Conservation (phyloP, 495 filamentous ascomycete species). For the Aspergillus coremiiformis region DNA sequence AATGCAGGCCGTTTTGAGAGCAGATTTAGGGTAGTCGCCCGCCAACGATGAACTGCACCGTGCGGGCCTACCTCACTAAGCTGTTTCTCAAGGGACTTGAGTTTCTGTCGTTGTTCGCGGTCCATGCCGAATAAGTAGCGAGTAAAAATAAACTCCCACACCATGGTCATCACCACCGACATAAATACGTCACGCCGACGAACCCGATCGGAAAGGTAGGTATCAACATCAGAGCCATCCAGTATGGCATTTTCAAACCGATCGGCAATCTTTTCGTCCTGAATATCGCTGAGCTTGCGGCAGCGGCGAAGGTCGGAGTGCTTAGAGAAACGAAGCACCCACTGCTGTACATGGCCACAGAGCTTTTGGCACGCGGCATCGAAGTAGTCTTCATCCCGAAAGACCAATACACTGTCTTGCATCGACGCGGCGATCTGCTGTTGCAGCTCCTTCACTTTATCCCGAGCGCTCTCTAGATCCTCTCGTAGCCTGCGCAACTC, state of each 20-base stretch:
- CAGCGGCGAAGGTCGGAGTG: constrained; percentile 85
- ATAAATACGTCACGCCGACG: constrained; percentile 88
- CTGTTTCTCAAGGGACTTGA: constrained; percentile 86
- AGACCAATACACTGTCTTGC: constrained; percentile 65
- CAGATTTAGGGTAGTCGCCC: constrained; percentile 84
- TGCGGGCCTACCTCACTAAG: constrained; percentile 78
- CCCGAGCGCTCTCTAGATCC: constrained; percentile 69
- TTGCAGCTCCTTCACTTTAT: constrained; percentile 74
- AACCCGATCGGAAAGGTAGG: constrained; percentile 77
- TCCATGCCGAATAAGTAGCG: constrained; percentile 98
- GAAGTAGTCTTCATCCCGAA: constrained; percentile 90
- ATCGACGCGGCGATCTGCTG: constrained; percentile 68
- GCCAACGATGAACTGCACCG: constrained; percentile 87
- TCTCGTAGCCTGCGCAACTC: constrained; percentile 70
- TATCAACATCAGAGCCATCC: constrained; percentile 85
- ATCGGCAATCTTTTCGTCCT: constrained; percentile 82
- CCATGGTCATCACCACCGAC: constrained; percentile 95
- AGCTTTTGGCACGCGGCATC: constrained; percentile 88
- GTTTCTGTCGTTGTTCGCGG: constrained; percentile 90
- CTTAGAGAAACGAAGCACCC: constrained; percentile 94
- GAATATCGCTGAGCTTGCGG: constrained; percentile 68
- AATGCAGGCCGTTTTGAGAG: constrained; percentile 72
- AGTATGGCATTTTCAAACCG: constrained; percentile 88
- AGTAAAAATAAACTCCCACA: constrained; percentile 96
- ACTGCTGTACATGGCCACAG: constrained; percentile 89